phyloP scores from a whole-genome alignment of 148 eudicot genomes.

The Diospyros lotus region DNA sequence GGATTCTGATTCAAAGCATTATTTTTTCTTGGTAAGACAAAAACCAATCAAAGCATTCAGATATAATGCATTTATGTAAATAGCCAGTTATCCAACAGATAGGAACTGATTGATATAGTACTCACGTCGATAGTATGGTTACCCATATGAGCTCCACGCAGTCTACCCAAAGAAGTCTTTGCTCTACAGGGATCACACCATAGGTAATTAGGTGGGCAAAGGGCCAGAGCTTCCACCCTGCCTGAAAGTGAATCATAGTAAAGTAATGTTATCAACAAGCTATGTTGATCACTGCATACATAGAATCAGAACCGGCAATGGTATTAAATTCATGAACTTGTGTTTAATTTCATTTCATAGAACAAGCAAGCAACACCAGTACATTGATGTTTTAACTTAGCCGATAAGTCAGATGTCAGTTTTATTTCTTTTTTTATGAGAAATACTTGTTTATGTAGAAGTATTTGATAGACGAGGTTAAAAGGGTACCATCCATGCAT shows the following conservation, averaged over 20 bases:
- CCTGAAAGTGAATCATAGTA: conserved; percentile 25
- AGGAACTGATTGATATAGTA: conserved; percentile 1
- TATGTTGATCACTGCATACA: not conserved
- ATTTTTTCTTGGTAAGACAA: not conserved
- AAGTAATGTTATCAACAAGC: not conserved
- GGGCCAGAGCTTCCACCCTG: conserved; percentile 76
- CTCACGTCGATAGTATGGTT: conserved; percentile 60
- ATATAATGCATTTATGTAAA: not conserved
- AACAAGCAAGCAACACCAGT: no score
- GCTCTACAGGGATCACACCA: conserved; percentile 60
- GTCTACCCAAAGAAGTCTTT: conserved; percentile 69
- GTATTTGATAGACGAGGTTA: no score
- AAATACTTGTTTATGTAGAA: no score
- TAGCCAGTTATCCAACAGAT: no score
- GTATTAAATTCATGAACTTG: not conserved
- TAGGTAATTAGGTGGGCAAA: conserved; percentile 63
- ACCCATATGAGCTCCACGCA: conserved; percentile 68
- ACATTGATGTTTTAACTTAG: no score
- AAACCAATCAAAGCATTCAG: conserved; percentile 5
- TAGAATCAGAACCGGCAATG: not conserved
- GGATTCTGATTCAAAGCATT: not conserved
- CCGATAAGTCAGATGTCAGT: no score
- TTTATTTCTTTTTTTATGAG: no score
- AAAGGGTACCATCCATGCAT: no score
- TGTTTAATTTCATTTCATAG: no score